Evolutionary conservation across 2,329 filamentous ascomycete genomes (phyloP).

Genomic region (Trichoderma sp.): DNA sequence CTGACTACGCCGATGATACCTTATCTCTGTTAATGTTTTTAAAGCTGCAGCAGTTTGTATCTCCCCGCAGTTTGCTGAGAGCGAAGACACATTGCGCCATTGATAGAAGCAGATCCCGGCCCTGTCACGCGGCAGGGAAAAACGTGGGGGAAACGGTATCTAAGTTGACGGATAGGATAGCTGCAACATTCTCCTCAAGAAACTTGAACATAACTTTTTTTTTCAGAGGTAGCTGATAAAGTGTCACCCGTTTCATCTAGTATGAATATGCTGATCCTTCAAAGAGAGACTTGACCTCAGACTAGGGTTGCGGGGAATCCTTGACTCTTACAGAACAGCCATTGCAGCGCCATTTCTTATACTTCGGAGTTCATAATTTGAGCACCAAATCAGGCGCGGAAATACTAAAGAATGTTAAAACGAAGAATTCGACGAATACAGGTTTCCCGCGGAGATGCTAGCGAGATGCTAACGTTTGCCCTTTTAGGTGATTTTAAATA

Average conservation of each 20-base stretch:
- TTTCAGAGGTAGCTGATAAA: not conserved
- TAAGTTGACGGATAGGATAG: not conserved
- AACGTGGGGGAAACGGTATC: not conserved
- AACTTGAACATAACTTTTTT: not conserved
- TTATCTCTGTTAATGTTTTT: not conserved
- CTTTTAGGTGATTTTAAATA: not conserved
- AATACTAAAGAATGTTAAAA: not conserved
- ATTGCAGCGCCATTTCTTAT: not conserved
- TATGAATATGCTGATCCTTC: not conserved
- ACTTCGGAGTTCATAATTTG: no score
- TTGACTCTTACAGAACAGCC: not conserved
- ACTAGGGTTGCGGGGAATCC: not conserved
- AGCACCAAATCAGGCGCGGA: not conserved
- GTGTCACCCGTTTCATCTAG: not conserved
- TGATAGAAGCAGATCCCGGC: not conserved
- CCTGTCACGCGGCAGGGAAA: not conserved
- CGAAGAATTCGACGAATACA: not conserved
- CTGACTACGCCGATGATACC: not conserved
- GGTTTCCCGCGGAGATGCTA: not conserved
- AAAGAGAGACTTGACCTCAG: not conserved
- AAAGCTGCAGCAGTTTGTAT: not conserved
- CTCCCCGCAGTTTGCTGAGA: not conserved
- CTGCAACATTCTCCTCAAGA: not conserved
- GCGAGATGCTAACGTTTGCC: not conserved
- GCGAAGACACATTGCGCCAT: conserved; percentile 3